Base-by-base conservation (phyloP, 2,329 filamentous ascomycete species). In the Orbilia brochopaga region DNA sequence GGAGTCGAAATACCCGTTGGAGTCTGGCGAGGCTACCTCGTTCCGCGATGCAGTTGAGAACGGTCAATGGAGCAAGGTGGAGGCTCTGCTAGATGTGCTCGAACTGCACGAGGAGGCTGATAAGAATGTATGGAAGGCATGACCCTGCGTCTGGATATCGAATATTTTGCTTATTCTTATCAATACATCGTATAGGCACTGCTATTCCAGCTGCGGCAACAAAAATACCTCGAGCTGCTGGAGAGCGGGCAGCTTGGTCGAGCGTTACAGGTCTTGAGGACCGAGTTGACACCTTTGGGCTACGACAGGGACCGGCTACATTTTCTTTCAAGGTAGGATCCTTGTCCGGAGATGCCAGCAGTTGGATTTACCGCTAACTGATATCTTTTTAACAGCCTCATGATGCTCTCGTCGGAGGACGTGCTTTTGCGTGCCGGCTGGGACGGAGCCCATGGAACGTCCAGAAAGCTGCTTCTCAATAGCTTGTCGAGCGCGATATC, bases 181-280 rank as follows among this genome's bases (percentile, higher is more conserved):
- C 48, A 75, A 35, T 32, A 61, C 27, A 8, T n/a, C 63, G 37
- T 42, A 51, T 57, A 77, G 76, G 75, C 75, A 19, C 58, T 99
- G 89, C 85, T 88, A 52, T 97, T 97, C 79, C 88, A 88, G 82
- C 83, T 99, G 76, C 86, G 93, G 74, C 90, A 96, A 78, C 94
- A 99, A 79, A 97, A 97, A 79, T 99, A 93, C 77, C 83, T 99
- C 30, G 94, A 99, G 81, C 82, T 96, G 7, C 81, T 99, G 48
- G 92, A 97, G 79, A 83, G 84, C 76, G 83, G 87, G 75, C 88
- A 97, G 76, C 85, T 90, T 7, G 84, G 84, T 13, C 84, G 85
- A 57, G 94, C 93, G 6, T 83, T 99, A 65, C 84, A 84, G 77
- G 91, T 97, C n/a, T 84, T 99, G 51, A 87, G 94, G 19, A 87